Base-by-base conservation (phyloP, 2,329 filamentous ascomycete genomes). In the Orbilia ellipsospora region DNA sequence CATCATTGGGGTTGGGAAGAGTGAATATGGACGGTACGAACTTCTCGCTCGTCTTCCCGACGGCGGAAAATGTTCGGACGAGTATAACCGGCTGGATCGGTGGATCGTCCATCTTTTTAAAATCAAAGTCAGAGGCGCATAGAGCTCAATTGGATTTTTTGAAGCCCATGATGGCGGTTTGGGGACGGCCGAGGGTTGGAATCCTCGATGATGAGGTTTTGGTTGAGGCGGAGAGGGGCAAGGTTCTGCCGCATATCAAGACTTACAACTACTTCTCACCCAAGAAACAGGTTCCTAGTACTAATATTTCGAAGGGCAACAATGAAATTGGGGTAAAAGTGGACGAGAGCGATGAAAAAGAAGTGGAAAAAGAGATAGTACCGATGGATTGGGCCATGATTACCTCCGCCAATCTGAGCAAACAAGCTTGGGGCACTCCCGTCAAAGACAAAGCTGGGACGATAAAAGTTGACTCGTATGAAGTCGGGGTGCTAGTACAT, bases 361-460 rank as follows among this genome's bases (percentile, higher is more conserved):
- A 51, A 8, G 77, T 16, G 3, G 51, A 2, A 12, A 31, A n/a
- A 8, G 16, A 48, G 26, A 42, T 31, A 8, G 73, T 73, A 2
- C 20, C 66, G 56, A 73, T 77, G 69, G 67, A 95, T 80, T 97
- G 93, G 94, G 92, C 92, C 1, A 85, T 97, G 77, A 81, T 96
- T 1, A 96, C 92, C 0, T 95, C 92, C n/a, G 93, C 93, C n/a
- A 97, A 96, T 78, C 82, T 97, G 1, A 95, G 92, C 1, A 94
- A 90, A 76, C 93, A 96, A 82, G 93, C 93, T 0, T 97, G 93
- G 94, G 93, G 93, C 0, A 89, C 90, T 56, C 48, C 73, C 4
- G 61, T 54, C 10, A 77, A 73, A 28, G 44, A 52, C 1, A 40
- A 40, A 13, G 7, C 36, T 1, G 26, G 20, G 6, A 70, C 68